Base-by-base conservation (phyloP, 2,329 filamentous ascomycete species). In the Xylariaceae sp. region DNA sequence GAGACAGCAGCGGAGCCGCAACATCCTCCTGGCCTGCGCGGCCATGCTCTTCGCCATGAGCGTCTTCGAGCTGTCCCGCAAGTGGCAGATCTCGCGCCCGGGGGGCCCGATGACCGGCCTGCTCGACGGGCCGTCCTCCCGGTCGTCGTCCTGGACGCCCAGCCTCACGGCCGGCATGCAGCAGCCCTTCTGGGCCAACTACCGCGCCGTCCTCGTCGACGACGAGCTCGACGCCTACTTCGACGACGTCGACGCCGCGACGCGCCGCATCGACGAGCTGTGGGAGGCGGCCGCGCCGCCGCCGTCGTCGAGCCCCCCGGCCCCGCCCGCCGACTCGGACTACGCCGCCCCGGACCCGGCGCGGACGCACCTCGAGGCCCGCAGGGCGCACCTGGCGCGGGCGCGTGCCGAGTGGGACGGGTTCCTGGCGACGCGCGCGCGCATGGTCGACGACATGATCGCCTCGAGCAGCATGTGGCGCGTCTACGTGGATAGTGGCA, bases 211-310 rank as follows among this genome's bases (percentile, higher is more conserved):
- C 13, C 19, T 38, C 26, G 31, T 39, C 13, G 21, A 31, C 7
- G 27, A 26, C 6, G 26, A 36, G 6, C 28, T 35, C 33, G 40
- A 38, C 6, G n/a, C 25, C 5, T 43, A 32, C 29, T 45, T 43
- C 29, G 25, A 13, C 4, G 28, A 33, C 18, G 38, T 29, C 5
- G 30, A 39, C 26, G 32, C n/a, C n/a, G 31, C 31, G 9, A 36
- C 36, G 14, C 10, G 5, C 8, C 24, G 22, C 5, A 37, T 45
- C n/a, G 19, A 26, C 10, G 17, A 15, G 23, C 33, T 43, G 21
- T 33, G 25, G 16, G 19, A 9, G 10, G 25, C 15, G 11, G 22
- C 29, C 3, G 18, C 31, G 26, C 7, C 22, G 9, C 22, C 30
- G 10, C 3, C 3, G 19, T 8, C 21, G 21, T 23, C 21, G 29